phyloP scores from a whole-genome alignment of 176 grass and related monocot genomes.

The Eleusine coracana region DNA sequence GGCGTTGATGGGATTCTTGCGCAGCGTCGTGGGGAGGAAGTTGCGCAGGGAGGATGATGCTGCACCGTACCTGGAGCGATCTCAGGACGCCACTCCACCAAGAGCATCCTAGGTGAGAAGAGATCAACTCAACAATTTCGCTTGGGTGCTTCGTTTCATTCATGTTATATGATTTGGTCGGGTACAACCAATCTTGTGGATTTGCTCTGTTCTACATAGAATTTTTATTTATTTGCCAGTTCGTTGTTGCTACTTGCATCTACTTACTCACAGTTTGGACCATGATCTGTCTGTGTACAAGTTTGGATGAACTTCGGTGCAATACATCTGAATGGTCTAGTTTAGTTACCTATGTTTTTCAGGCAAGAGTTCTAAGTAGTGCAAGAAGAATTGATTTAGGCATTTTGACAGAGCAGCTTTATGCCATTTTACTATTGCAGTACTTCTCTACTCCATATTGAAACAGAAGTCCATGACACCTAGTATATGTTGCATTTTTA shows the following conservation, averaged over 20 bases:
- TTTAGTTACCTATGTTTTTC: not conserved
- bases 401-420: not conserved
- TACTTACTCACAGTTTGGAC: not conserved
- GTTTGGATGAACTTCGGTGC: not conserved
- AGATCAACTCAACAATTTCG: not conserved
- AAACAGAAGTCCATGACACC: not conserved
- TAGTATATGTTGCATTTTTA: not conserved
- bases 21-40: constrained; percentile 11
- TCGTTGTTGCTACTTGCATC: not conserved
- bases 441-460: not conserved
- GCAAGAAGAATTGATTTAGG: not conserved
- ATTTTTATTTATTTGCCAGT: no score
- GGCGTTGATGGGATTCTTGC: constrained; percentile 36
- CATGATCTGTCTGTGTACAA: not conserved
- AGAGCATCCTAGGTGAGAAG: constrained; percentile 13
- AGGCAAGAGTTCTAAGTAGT: no score
- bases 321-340: not conserved
- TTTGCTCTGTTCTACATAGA: not conserved
- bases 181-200: not conserved
- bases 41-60: constrained; percentile 11
- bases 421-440: not conserved
- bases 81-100: constrained; percentile 1
- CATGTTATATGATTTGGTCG: not conserved
- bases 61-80: not conserved
- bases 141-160: not conserved